Base-by-base conservation (phyloP, 2,329 filamentous ascomycete species). In the Lizonia empirigonia region DNA sequence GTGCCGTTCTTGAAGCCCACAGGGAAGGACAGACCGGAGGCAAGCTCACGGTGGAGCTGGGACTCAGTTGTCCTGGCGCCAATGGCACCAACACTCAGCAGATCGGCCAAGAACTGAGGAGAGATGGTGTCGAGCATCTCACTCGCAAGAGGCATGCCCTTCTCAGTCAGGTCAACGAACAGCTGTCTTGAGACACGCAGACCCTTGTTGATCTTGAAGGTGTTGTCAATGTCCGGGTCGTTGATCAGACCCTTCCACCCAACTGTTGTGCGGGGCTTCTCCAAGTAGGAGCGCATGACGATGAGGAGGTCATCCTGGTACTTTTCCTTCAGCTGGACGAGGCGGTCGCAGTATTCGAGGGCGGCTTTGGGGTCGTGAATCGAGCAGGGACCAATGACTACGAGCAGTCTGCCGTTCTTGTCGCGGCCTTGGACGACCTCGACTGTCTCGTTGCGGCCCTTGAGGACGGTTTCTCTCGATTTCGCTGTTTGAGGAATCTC, bases 1-100 rank as follows among this genome's bases (percentile, higher is more conserved):
- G 94, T 99, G 59, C 94, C 94, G 76, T 99, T 99, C 84, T 99
- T 99, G 88, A 99, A 99, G 42, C 94, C 94, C 9, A 99, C 91
- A 2, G 94, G 94, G 88, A 97, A 97, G 63, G 89, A 95, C 27
- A 97, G 81, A 69, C 94, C 94, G 44, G 89, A 94, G 18, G 94
- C 93, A 58, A 99, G 80, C 77, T 99, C 94, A 49, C 94, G 87
- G 76, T 99, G 94, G 56, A 97, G 82, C 78, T 99, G 94, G 42
- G 88, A 92, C 79, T 99, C 94, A 2, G 94, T 97, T 16, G 94
- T 99, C 56, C 94, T 85, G n/a, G 94, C 94, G 49, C 94, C 94
- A 62, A 99, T 87, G 22, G 94, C 94, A 49, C 94, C 94, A 10
- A 96, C 87, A 29, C 90, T 95, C 62, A 97, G 82, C 68, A 96